A percentile compares a stretch with the other conserved stretches of the same genome.
phyloP scores from a whole-genome alignment of 441 rosid species.

The Erysimum pusillum region DNA sequence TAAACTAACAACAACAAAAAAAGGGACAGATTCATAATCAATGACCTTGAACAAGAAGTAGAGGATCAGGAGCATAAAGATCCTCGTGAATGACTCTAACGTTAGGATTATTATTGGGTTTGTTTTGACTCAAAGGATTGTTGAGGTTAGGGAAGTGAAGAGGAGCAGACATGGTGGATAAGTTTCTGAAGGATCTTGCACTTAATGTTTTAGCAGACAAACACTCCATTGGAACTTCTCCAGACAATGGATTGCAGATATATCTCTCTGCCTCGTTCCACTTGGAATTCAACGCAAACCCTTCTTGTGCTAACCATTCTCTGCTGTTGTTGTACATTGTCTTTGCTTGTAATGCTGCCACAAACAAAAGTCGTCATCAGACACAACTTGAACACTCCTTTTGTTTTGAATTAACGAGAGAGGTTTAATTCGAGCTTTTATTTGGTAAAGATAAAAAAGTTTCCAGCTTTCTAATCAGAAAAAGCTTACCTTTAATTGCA shows the following conservation, averaged over 20 bases:
- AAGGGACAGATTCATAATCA: not conserved
- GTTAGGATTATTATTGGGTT: conserved; percentile 46
- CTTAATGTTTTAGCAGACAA: conserved; percentile 84
- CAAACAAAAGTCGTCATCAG: not conserved
- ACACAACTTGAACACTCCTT: not conserved
- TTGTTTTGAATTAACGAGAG: not conserved
- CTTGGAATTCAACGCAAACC: conserved; percentile 84
- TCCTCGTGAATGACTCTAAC: conserved; percentile 53
- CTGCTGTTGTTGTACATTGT: conserved; percentile 58
- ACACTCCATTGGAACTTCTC: conserved; percentile 93
- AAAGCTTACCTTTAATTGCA: conserved; percentile 73
- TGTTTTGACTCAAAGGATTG: conserved; percentile 39
- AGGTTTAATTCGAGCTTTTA: no score
- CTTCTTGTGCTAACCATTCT: conserved; percentile 79
- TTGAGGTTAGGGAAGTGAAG: conserved; percentile 57
- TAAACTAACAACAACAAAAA: not conserved
- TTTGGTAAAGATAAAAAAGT: not conserved
- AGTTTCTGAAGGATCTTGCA: conserved; percentile 73
- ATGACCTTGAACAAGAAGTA: conserved; percentile 60
- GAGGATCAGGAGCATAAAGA: conserved; percentile 43
- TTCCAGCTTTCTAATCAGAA: not conserved
- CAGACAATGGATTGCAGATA: conserved; percentile 92
- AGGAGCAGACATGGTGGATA: conserved; percentile 83
- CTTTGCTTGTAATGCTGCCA: conserved; percentile 86
- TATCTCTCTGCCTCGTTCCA: conserved; percentile 98